Evolutionary conservation across 2,329 filamentous ascomycete genomes (phyloP).

Genomic region (Rugonectria rugulosa): DNA sequence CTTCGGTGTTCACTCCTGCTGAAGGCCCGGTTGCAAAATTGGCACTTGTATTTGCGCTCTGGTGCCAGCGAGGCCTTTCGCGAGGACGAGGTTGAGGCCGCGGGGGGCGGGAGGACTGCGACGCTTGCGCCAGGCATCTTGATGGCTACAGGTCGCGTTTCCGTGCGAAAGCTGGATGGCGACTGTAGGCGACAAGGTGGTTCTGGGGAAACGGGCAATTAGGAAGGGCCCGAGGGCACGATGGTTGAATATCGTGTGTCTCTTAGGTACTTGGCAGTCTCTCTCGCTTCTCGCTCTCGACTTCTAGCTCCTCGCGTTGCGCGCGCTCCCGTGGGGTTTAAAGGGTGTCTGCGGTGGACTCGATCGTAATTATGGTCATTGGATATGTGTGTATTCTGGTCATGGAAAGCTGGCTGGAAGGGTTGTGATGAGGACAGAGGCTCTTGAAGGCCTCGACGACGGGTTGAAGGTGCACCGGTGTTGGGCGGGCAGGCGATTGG

Average conservation of each 20-base stretch:
- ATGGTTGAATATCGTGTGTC: conserved; percentile 67
- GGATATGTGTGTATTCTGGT: conserved; percentile 50
- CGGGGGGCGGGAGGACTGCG: conserved; percentile 68
- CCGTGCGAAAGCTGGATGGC: conserved; percentile 25
- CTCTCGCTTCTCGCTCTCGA: conserved; percentile 45
- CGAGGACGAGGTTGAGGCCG: conserved; percentile 73
- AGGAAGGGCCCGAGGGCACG: conserved; percentile 51
- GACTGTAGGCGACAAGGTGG: conserved; percentile 37
- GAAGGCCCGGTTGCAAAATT: conserved; percentile 97
- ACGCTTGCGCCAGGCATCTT: conserved; percentile 76
- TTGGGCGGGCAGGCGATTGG: conserved; percentile 36
- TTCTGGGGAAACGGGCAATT: conserved; percentile 36
- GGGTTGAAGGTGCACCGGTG: conserved; percentile 26
- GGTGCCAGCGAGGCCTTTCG: conserved; percentile 80
- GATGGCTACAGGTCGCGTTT: conserved; percentile 48
- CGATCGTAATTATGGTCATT: conserved; percentile 61
- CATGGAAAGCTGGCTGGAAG: conserved; percentile 50
- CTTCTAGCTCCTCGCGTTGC: conserved; percentile 62
- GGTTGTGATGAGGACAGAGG: conserved; percentile 37
- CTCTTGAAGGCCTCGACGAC: conserved; percentile 41
- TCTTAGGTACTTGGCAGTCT: conserved; percentile 36
- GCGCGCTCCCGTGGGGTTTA: conserved; percentile 74
- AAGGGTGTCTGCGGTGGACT: conserved; percentile 70
- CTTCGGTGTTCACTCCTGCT: conserved; percentile 97
- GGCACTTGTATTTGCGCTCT: conserved; percentile 99